Percentiles rank a stretch among this genome's conserved stretches.
These are phyloP conservation scores for Odontarrhena argentea DNA, from an alignment of 345 rosid genomes.

Conservation along the genomic window DNA sequence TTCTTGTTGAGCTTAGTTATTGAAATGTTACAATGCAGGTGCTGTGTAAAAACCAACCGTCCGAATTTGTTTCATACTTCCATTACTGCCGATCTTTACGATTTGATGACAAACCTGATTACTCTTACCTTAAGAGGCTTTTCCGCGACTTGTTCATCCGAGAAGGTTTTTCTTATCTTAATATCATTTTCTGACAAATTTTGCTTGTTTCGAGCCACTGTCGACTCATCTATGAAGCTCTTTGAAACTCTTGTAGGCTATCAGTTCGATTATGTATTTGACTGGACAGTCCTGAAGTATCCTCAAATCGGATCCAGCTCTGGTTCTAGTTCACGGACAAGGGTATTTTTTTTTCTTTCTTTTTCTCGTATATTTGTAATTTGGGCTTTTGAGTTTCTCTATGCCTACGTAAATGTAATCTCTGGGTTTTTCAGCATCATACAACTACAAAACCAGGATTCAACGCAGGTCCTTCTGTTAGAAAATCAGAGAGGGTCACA, in stretches of 20 bases:
- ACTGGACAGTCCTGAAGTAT: constrained; percentile 80
- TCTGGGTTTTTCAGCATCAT: constrained; percentile 43
- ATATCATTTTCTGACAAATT: neutral
- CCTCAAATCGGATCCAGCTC: constrained; percentile 73
- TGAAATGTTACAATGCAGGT: constrained; percentile 43
- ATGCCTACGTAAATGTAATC: constrained; percentile 5
- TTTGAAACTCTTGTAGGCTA: constrained; percentile 49
- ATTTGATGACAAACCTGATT: constrained; percentile 89
- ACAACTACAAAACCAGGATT: constrained; percentile 53
- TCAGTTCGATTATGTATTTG: constrained; percentile 78
- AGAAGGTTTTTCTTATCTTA: constrained; percentile 54
- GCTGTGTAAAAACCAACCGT: constrained; percentile 66
- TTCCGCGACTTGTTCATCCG: constrained; percentile 82
- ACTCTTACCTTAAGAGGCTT: constrained; percentile 85
- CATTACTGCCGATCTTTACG: constrained; percentile 85
- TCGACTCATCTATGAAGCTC: neutral
- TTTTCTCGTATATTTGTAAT: constrained; percentile 23
- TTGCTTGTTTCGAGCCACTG: constrained; percentile 8
- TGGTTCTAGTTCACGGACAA: constrained; percentile 44
- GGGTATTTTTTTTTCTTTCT: constrained; percentile 12
- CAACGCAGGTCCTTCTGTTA: constrained; percentile 53
- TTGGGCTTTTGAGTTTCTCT: constrained; percentile 33
- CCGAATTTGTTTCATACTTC: constrained; percentile 77
- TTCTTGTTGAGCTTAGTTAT: constrained; percentile 5
- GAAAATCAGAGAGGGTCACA: constrained; percentile 52